Conservation (phyloP, 768 basidiomycete genomes). For the Tricholoma terreum region DNA sequence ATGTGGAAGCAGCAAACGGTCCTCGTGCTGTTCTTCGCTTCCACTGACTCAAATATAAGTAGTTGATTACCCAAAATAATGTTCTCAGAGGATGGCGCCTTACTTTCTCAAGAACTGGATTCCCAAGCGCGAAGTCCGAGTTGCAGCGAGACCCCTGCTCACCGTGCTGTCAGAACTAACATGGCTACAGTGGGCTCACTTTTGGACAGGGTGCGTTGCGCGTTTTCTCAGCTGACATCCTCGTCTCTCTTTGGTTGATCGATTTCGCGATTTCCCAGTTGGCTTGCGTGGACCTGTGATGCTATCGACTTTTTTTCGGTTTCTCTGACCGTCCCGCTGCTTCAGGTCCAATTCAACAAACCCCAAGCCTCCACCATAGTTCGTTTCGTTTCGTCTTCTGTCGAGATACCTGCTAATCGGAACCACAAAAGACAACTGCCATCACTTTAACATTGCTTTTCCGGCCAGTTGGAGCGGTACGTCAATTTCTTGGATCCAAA, state of each 20-base stretch:
- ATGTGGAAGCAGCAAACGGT: no score
- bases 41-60: no score
- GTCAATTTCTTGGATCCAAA: conserved; percentile 11
- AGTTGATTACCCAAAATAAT: no score
- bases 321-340: conserved; percentile 19
- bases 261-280: conserved; percentile 8
- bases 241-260: no score
- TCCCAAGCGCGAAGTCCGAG: conserved; percentile 43
- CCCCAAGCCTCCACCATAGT: not conserved
- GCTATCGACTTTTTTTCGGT: conserved; percentile 29
- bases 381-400: not conserved
- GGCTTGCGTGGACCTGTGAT: conserved; percentile 28
- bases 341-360: conserved; percentile 18
- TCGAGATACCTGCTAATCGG: not conserved
- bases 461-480: conserved; percentile 71
- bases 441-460: conserved; percentile 95
- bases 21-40: no score
- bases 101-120: conserved; percentile 46
- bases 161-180: conserved; percentile 42
- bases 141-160: conserved; percentile 37
- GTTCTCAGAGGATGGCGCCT: conserved; percentile 38
- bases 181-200: conserved; percentile 55
- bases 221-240: no score
- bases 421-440: conserved; percentile 52
- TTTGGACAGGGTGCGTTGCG: conserved; percentile 54